Conservation (phyloP, 78 protist genomes). For the Fonticula alba region DNA sequence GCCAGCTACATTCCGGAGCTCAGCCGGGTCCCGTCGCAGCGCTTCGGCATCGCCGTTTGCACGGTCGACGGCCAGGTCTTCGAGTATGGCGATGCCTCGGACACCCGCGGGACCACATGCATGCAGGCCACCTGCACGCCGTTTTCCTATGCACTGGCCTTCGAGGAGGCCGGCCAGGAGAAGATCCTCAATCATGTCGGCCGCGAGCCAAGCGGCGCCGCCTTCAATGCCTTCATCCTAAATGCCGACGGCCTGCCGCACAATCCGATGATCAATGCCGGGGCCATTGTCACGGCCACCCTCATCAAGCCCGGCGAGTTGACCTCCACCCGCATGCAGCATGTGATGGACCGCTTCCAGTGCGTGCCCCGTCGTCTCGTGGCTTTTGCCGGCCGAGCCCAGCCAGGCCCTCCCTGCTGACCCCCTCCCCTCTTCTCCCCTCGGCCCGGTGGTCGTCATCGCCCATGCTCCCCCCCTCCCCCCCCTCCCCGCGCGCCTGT, state of each 20-base stretch:
- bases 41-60: conserved; percentile 11
- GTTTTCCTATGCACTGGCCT: conserved; percentile 12
- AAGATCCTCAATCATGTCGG: conserved; percentile 27
- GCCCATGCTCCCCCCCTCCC: no score
- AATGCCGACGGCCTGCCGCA: conserved; percentile 14
- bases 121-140: no score
- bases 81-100: conserved; percentile 16
- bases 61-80: conserved; percentile 37
- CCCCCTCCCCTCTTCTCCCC: no score
- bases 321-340: not conserved
- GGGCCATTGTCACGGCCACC: conserved; percentile 31
- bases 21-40: not conserved
- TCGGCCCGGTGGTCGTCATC: no score
- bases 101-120: no score
- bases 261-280: conserved; percentile 45
- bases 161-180: conserved; percentile 11
- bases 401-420: no score
- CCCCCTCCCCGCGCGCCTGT: no score
- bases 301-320: conserved; percentile 5
- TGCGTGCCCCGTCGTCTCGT: no score
- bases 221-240: conserved; percentile 21
- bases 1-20: not conserved
- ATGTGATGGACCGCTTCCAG: no score
- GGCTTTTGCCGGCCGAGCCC: no score
- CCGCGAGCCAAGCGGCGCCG: conserved; percentile 30